Conservation (phyloP, 345 rosid species). For the Melaleuca alternifolia region DNA sequence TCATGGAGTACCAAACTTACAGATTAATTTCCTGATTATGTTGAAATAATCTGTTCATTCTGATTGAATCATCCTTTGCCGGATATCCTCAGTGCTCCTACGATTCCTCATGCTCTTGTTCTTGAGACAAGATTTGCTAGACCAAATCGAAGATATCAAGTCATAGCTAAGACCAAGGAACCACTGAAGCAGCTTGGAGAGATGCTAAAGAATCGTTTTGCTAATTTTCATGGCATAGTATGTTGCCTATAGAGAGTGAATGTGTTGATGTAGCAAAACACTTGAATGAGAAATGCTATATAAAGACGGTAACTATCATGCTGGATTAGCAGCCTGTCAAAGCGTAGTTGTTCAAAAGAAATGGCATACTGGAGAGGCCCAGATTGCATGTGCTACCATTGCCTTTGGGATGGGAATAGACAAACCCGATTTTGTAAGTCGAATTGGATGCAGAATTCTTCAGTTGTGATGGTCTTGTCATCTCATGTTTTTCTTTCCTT, state of each 20-base stretch:
- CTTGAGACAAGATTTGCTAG: slow-evolving; percentile 92
- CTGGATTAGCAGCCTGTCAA: slow-evolving; percentile 71
- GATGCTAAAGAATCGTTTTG: slow-evolving; percentile 53
- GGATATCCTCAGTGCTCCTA: slow-evolving; percentile 67
- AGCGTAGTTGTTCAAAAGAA: slow-evolving; percentile 73
- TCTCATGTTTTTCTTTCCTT: too few relatives aligned
- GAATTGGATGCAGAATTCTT: too few relatives aligned
- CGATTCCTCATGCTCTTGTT: slow-evolving; percentile 67
- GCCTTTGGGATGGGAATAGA: slow-evolving; percentile 99
- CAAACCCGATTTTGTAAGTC: slow-evolving; percentile 83
- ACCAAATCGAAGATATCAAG: slow-evolving; percentile 80
- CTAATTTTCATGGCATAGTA: slow-evolving; percentile 68
- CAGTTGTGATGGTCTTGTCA: too few relatives aligned
- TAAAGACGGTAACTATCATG: slow-evolving; percentile 72
- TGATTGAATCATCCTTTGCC: background rate
- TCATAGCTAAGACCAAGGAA: slow-evolving; percentile 61
- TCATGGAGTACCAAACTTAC: slow-evolving; percentile 35
- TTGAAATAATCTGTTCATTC: too few relatives aligned
- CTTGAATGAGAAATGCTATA: slow-evolving; percentile 64
- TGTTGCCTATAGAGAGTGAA: slow-evolving; percentile 86
- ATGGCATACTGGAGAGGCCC: slow-evolving; percentile 77
- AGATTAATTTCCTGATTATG: too few relatives aligned
- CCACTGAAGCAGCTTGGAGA: slow-evolving; percentile 77
- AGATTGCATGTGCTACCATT: slow-evolving; percentile 79
- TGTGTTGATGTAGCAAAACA: slow-evolving; percentile 70